Percentiles rank a stretch among this genome's conserved stretches.
phyloP scores from a whole-genome alignment of 139 green algal genomes.

The Eudorina sp. region DNA sequence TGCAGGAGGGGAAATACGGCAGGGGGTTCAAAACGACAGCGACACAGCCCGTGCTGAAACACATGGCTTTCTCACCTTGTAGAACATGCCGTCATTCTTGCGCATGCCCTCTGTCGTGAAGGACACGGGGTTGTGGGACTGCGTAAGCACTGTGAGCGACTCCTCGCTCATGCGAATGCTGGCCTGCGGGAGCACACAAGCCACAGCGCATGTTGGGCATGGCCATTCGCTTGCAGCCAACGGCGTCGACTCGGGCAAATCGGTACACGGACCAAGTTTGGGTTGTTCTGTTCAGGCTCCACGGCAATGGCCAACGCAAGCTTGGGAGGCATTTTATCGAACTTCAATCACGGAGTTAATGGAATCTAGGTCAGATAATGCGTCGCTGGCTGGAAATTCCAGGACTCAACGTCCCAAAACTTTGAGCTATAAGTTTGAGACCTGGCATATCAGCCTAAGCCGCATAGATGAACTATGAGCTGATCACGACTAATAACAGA shows the following conservation, averaged over 20 bases:
- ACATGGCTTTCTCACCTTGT: conserved; percentile 33
- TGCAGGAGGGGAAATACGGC: conserved; percentile 43
- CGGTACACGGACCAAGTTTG: neutral
- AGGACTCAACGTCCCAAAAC: neutral
- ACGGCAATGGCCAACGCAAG: neutral
- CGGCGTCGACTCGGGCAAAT: neutral
- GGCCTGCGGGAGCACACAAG: conserved; percentile 21
- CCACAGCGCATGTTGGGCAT: too few relatives aligned
- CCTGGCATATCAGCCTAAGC: neutral
- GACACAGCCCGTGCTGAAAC: neutral
- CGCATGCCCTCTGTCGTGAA: conserved; percentile 63
- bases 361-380: too few relatives aligned
- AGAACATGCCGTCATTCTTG: conserved; percentile 47
- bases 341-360: too few relatives aligned
- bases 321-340: conserved; percentile 19
- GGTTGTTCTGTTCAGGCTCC: conserved; percentile 20
- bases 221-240: too few relatives aligned
- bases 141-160: conserved; percentile 55
- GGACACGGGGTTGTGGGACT: conserved; percentile 61
- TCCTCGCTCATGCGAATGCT: conserved; percentile 52
- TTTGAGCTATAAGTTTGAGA: neutral
- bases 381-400: too few relatives aligned
- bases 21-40: neutral
- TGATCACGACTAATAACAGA: too few relatives aligned
- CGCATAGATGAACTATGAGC: too few relatives aligned